Percentiles rank a stretch among this genome's conserved stretches.
phyloP scores from a whole-genome alignment of 345 rosid genomes.

The Sisymbrium irio region DNA sequence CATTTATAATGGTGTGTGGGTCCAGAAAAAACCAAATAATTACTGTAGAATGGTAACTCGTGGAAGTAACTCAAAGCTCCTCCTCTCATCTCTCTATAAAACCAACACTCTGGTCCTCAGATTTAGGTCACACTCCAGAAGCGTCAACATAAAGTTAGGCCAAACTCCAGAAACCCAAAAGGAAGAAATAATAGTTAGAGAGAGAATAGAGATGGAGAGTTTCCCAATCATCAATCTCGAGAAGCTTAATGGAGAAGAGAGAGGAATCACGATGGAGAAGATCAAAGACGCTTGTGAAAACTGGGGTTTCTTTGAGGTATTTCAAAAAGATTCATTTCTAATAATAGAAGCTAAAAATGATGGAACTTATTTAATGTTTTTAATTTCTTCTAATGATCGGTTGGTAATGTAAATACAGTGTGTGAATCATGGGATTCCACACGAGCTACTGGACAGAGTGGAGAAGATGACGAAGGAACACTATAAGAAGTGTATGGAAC shows the following conservation, averaged over 20 bases:
- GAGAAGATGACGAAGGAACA: slow-evolving; percentile 77
- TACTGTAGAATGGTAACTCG: slow-evolving; percentile 22
- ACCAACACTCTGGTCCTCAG: not conserved
- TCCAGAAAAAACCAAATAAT: slow-evolving; percentile 9
- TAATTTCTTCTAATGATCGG: not conserved
- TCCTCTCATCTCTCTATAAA: slow-evolving; percentile 20
- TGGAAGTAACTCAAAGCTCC: slow-evolving; percentile 27
- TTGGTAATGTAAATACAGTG: slow-evolving; percentile 43
- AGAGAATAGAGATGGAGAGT: slow-evolving; percentile 50
- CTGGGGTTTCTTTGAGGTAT: slow-evolving; percentile 99
- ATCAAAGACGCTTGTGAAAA: slow-evolving; percentile 95
- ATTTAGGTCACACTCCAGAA: slow-evolving; percentile 18
- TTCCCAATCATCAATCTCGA: slow-evolving; percentile 71
- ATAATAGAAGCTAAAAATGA: not conserved
- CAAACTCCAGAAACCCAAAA: not conserved
- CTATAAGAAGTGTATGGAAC: slow-evolving; percentile 84
- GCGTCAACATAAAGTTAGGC: slow-evolving; percentile 26
- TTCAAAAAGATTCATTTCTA: not conserved
- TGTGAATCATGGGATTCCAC: slow-evolving; percentile 74
- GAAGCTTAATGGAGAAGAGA: slow-evolving; percentile 66
- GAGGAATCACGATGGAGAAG: slow-evolving; percentile 54
- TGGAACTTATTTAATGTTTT: not conserved
- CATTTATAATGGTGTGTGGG: not conserved
- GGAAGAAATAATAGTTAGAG: not conserved
- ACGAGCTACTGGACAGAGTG: slow-evolving; percentile 64